These are phyloP conservation scores for Magnaporthiopsis rhizophila DNA, from an alignment of 2,329 filamentous ascomycete species.

Conservation along the genomic window DNA sequence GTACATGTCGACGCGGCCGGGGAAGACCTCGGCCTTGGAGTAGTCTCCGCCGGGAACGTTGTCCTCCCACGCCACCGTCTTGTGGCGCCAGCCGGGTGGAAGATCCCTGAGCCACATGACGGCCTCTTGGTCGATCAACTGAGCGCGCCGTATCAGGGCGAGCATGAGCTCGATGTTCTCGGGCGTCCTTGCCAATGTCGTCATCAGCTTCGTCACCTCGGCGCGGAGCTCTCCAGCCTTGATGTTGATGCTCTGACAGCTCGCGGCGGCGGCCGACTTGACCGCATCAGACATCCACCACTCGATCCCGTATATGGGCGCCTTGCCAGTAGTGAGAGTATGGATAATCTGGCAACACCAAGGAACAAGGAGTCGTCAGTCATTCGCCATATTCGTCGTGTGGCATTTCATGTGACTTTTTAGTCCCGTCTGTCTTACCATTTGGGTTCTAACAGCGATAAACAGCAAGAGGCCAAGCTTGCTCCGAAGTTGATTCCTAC, in stretches of 20 bases:
- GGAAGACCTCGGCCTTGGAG: slow-evolving; percentile 46
- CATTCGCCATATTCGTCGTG: not conserved
- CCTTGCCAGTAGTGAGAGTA: slow-evolving; percentile 43
- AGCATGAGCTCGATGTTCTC: slow-evolving; percentile 43
- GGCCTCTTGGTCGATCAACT: slow-evolving; percentile 44
- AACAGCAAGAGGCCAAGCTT: slow-evolving; percentile 48
- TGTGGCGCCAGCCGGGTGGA: slow-evolving; percentile 41
- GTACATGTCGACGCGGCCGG: slow-evolving; percentile 53
- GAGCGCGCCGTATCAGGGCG: slow-evolving; percentile 42
- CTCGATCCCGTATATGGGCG: slow-evolving; percentile 44
- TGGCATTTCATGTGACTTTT: not conserved
- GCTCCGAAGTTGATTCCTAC: slow-evolving; percentile 45
- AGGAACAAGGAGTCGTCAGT: slow-evolving; percentile 7
- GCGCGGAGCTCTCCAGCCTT: slow-evolving; percentile 47
- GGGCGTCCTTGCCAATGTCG: slow-evolving; percentile 33
- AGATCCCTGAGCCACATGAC: slow-evolving; percentile 41
- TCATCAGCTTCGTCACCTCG: slow-evolving; percentile 43
- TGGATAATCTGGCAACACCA: slow-evolving; percentile 41
- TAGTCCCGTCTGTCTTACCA: slow-evolving; percentile 30
- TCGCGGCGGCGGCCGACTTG: slow-evolving; percentile 38
- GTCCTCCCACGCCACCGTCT: slow-evolving; percentile 49
- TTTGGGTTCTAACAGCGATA: slow-evolving; percentile 51
- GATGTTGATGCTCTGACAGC: slow-evolving; percentile 45
- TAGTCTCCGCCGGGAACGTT: slow-evolving; percentile 45
- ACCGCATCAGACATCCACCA: slow-evolving; percentile 52